Base-by-base conservation (phyloP, 768 basidiomycete species). In the Mrakia frigida region DNA sequence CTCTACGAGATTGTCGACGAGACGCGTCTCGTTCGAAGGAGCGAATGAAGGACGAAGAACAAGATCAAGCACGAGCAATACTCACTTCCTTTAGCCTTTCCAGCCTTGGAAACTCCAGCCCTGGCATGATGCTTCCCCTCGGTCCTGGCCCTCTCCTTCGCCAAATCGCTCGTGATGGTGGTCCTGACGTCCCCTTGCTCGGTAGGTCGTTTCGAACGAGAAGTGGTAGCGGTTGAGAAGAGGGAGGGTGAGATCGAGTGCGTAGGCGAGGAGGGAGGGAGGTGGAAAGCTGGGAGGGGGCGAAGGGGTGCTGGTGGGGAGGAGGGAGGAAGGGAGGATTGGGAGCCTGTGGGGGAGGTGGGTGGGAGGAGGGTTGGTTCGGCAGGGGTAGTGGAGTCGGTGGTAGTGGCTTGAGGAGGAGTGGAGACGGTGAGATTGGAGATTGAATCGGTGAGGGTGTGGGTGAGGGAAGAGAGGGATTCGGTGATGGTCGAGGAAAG, bases 71-170 rank as follows among this genome's bases (percentile, higher is more conserved):
- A n/a, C n/a, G 35, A 14, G 2, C 6, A 39, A 10, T 1, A 68
- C 65, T 68, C 35, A 82, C 91, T 93, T 31, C 93, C 93, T 79
- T 89, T 89, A 33, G 89, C 85, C 53, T 92, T 85, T 21, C 85
- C 86, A 39, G 86, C 88, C 74, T 88, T 86, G 73, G 88, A 87
- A 4, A 86, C 86, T 10, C 87, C 86, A 78, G 89, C 88, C 83
- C 90, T 92, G 0, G 91, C 89, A 84, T 95, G 93, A 81, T 91
- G 88, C 82, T 92, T 92, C 75, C 87, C 86, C 81, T 91, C 87
- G 80, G 91, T 87, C 76, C 87, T 87, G 28, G 87, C 86, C 4
- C 88, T 89, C 70, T 84, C 81, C 80, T 88, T 89, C 3, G 86
- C 83, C 28, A 92, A 84, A 79, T 93, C 89, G 16, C 86, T 84